Evolutionary conservation across 805 yeast genomes (phyloP).

Genomic region (Candida taoyuanica): DNA sequence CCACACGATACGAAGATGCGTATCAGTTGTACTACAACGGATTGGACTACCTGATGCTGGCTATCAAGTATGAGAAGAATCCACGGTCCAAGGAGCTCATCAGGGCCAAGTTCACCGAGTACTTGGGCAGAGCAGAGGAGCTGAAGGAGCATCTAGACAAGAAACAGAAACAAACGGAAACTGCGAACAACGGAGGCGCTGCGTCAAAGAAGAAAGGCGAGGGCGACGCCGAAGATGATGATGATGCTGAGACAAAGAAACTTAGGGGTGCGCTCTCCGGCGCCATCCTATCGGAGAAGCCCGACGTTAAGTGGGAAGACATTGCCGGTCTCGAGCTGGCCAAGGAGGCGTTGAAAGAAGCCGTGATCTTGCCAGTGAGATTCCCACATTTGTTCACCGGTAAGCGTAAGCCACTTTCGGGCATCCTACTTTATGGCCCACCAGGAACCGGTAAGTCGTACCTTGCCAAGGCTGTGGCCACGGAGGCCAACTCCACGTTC

Average conservation of each 20-base stretch:
- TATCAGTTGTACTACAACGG: conserved; percentile 90
- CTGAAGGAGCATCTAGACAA: conserved; percentile 83
- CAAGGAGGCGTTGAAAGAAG: conserved; percentile 94
- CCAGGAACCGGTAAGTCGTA: conserved; percentile 99
- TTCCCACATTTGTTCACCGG: conserved; percentile 96
- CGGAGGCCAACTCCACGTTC: conserved; percentile 96
- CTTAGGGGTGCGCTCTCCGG: conserved; percentile 87
- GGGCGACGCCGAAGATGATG: conserved; percentile 52
- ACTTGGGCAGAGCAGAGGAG: conserved; percentile 89
- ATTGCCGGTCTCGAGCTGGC: conserved; percentile 95
- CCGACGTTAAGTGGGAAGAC: conserved; percentile 91
- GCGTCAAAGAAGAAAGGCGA: conserved; percentile 51
- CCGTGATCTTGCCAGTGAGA: conserved; percentile 92
- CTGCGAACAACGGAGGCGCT: conserved; percentile 38
- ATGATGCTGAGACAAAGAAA: conserved; percentile 81
- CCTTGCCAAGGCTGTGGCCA: conserved; percentile 96
- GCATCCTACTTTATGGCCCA: conserved; percentile 84
- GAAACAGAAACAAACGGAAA: conserved; percentile 38
- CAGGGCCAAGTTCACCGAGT: conserved; percentile 85
- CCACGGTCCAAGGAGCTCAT: conserved; percentile 84
- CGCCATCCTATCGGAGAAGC: conserved; percentile 86
- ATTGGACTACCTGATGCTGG: conserved; percentile 90
- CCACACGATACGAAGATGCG: conserved; percentile 88
- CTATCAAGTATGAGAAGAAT: conserved; percentile 91
- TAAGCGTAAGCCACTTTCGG: conserved; percentile 87